Base-by-base conservation (phyloP, 2,329 filamentous ascomycete genomes). In the Lasiodiplodia gonubiensis region DNA sequence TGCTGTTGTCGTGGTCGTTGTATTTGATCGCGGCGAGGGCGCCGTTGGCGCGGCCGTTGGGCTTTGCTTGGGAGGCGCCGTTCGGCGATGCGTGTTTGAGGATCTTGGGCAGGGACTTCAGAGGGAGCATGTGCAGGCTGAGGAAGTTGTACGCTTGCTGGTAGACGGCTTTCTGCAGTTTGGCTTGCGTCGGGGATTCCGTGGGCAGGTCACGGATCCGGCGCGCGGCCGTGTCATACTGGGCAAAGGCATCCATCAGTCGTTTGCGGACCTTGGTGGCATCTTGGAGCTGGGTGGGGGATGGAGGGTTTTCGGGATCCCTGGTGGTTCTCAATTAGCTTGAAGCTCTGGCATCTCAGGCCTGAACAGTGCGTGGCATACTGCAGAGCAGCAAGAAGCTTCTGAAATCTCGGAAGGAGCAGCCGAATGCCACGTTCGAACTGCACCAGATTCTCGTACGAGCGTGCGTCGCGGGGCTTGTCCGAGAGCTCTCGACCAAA, bases 221-320 rank as follows among this genome's bases (percentile, higher is more conserved):
- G 70, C 91, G 89, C 3, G 93, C 93, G 0, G 93, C 92, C 3
- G 88, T 83, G 72, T 96, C 92, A 76, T 97, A 97, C 73, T 97
- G 94, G 12, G 89, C 86, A 74, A 97, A 97, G 10, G 92, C 91
- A 73, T 97, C 94, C 68, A 93, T 94, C 0, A 97, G 84, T 25
- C 93, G 87, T 77, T 93, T 96, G n/a, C 94, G 90, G 12, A 96
- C 91, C 79, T 95, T 96, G 53, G 90, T 90, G 0, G 94, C 94
- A 72, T 97, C 93, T 64, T 92, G 86, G 53, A 97, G 89, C 75
- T 97, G 92, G 5, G 88, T 83, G 8, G 86, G 83, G 2, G 88
- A 84, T 0, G 89, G 89, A 14, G 89, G 88, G 51, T 86, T 86
- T 30, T 89, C 86, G 0, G 89, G 88, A 71, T 91, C 88, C 77